phyloP scores from a whole-genome alignment of 257 asterid genomes.

The Fraxinus excelsior region DNA sequence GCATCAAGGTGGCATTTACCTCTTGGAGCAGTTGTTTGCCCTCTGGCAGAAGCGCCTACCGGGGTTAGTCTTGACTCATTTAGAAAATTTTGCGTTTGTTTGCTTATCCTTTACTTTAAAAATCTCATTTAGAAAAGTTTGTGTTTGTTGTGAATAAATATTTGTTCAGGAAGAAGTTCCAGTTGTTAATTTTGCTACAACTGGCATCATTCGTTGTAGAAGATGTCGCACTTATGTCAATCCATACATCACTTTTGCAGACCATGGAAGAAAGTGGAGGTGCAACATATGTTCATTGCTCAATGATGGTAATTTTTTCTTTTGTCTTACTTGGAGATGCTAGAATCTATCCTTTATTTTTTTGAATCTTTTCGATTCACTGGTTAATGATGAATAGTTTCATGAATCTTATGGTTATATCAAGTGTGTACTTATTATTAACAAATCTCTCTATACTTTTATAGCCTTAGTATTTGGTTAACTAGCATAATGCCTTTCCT shows the following conservation, averaged over 20 bases:
- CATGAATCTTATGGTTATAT: constrained; percentile 3
- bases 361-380: background rate
- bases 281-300: constrained; percentile 79
- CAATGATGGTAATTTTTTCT: constrained; percentile 62
- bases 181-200: constrained; percentile 61
- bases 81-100: constrained; percentile 1
- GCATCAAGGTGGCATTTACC: constrained; percentile 91
- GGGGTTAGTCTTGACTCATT: constrained; percentile 60
- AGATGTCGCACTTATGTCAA: constrained; percentile 85
- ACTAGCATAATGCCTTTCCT: background rate
- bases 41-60: constrained; percentile 79
- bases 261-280: constrained; percentile 83
- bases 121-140: constrained; percentile 15
- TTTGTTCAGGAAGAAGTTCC: constrained; percentile 83
- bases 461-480: constrained; percentile 11
- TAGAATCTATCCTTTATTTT: constrained; percentile 2
- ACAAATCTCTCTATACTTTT: background rate
- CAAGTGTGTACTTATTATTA: background rate
- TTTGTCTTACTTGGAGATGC: constrained; percentile 15
- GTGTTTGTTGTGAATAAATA: background rate
- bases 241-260: constrained; percentile 71
- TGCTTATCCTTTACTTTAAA: constrained; percentile 15
- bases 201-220: constrained; percentile 77
- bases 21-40: constrained; percentile 89
- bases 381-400: background rate